Conservation (phyloP, 176 grass and related monocot genomes). For the Aegilops bicornis region DNA sequence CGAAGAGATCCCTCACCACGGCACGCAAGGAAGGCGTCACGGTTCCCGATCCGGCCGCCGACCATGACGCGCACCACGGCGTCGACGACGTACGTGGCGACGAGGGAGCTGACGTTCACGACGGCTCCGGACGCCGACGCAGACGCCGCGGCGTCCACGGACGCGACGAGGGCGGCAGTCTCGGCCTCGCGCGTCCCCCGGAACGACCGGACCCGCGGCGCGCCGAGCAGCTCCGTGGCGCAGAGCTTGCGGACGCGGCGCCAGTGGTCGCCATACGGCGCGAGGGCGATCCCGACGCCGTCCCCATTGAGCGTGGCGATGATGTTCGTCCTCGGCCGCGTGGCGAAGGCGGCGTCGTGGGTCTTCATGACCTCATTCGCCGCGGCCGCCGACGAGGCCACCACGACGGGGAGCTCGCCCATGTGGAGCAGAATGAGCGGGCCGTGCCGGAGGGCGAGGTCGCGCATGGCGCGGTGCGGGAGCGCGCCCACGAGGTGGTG, state of each 20-base stretch:
- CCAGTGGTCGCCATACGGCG: not conserved
- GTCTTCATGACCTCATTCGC: constrained; percentile 40
- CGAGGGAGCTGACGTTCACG: not conserved
- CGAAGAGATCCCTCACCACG: not conserved
- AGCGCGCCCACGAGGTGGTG: constrained; percentile 47
- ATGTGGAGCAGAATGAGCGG: constrained; percentile 49
- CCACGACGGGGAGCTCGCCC: constrained; percentile 46
- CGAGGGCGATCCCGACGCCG: not conserved
- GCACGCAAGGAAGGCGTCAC: not conserved
- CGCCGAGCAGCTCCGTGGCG: not conserved
- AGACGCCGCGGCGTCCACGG: not conserved
- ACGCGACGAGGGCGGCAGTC: not conserved
- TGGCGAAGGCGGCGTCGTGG: constrained; percentile 44
- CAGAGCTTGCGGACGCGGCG: constrained; percentile 5
- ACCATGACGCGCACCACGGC: not conserved
- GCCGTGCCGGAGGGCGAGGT: constrained; percentile 32
- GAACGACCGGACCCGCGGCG: not conserved
- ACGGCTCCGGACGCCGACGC: not conserved
- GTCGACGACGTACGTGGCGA: not conserved
- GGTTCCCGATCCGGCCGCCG: not conserved
- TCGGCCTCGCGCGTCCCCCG: not conserved
- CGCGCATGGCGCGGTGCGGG: constrained; percentile 41
- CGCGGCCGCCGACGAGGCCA: constrained; percentile 44
- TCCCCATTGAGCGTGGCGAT: not conserved
- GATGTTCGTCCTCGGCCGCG: constrained; percentile 32